phyloP scores from a whole-genome alignment of 768 basidiomycete genomes.

The Roridomyces roridus region DNA sequence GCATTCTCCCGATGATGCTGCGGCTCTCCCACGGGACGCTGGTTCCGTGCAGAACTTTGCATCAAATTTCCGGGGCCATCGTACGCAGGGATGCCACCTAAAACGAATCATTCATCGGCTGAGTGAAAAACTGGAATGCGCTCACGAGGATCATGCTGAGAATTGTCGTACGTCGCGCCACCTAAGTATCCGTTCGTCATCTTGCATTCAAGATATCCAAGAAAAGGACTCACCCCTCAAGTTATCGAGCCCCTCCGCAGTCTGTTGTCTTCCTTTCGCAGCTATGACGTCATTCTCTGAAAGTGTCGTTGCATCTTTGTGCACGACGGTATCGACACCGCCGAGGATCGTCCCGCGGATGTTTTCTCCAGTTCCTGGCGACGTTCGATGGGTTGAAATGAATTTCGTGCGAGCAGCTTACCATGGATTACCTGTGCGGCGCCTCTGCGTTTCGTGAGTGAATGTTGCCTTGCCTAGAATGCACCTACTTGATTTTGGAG shows the following conservation, averaged over 20 bases:
- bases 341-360: constrained; percentile 23
- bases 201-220: no score
- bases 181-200: no score
- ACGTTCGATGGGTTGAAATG: neutral
- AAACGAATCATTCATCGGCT: no score
- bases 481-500: no score
- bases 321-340: constrained; percentile 21
- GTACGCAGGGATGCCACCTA: constrained; percentile 14
- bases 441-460: no score
- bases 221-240: neutral
- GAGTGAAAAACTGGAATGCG: no score
- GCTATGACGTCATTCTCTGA: constrained; percentile 18
- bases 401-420: neutral
- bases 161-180: no score
- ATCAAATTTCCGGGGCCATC: constrained; percentile 15
- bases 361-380: constrained; percentile 19
- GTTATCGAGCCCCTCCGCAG: neutral
- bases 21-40: constrained; percentile 10
- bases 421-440: constrained; percentile 17
- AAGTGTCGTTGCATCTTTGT: constrained; percentile 8
- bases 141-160: no score
- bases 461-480: no score
- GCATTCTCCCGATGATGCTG: constrained; percentile 21
- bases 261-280: constrained; percentile 9
- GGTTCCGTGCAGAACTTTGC: neutral